Evolutionary conservation across 2,329 filamentous ascomycete genomes (phyloP).

Genomic region (Cladobotryum mycophilum): DNA sequence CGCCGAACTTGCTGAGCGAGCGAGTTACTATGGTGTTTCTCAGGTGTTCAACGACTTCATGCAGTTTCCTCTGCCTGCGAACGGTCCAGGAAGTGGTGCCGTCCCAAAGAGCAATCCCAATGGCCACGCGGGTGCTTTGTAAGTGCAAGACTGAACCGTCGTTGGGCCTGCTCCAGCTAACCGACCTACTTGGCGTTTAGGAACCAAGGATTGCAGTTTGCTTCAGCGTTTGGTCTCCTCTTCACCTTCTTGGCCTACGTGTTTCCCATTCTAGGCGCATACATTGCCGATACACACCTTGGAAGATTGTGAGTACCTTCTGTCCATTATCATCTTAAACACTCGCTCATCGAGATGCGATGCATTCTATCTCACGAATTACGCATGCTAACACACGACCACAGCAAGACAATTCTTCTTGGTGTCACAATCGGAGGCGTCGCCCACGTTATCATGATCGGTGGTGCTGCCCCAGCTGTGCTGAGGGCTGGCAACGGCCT

Average conservation of each 20-base stretch:
- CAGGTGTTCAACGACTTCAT: slow-evolving; percentile 11
- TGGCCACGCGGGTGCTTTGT: slow-evolving; percentile 10
- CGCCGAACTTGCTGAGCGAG: slow-evolving; percentile 10
- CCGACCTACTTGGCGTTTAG: not conserved
- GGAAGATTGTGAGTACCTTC: slow-evolving; percentile 10
- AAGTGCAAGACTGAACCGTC: not conserved
- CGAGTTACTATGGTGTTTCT: slow-evolving; percentile 9
- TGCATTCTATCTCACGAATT: not conserved
- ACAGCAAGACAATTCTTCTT: slow-evolving; percentile 10
- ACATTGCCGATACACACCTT: slow-evolving; percentile 9
- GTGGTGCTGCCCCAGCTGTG: slow-evolving; percentile 9
- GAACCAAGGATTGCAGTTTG: slow-evolving; percentile 10
- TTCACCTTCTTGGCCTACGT: slow-evolving; percentile 13
- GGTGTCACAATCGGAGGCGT: slow-evolving; percentile 8
- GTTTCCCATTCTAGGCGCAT: slow-evolving; percentile 11
- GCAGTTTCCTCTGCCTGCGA: slow-evolving; percentile 11
- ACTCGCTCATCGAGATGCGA: not conserved
- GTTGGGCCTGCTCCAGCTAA: not conserved
- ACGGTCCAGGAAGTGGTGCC: slow-evolving; percentile 9
- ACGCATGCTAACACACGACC: not conserved
- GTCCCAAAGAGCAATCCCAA: slow-evolving; percentile 10
- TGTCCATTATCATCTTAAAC: not conserved
- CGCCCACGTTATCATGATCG: slow-evolving; percentile 12
- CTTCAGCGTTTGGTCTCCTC: slow-evolving; percentile 10
- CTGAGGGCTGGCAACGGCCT: slow-evolving; percentile 10